Evolutionary conservation across 495 filamentous ascomycete genomes (phyloP).

Genomic region (Annulohypoxylon bovei): DNA sequence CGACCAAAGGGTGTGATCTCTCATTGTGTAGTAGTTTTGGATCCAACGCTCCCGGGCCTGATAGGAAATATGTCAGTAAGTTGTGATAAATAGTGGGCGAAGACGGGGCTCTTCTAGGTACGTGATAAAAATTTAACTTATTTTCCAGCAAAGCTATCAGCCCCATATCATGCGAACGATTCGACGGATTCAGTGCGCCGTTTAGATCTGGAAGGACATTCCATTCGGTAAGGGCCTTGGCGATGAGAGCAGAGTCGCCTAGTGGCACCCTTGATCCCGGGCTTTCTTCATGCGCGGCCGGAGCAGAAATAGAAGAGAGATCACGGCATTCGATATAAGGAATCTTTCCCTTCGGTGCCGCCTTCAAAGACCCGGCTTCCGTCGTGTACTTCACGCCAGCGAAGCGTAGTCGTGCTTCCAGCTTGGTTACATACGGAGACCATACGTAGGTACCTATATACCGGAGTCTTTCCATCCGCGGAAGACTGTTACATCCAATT

Average conservation of each 20-base stretch:
- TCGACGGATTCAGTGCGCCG: constrained; percentile 43
- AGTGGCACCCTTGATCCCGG: constrained; percentile 22
- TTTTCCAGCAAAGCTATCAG: constrained; percentile 68
- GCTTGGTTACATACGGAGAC: constrained; percentile 73
- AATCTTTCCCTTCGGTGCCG: constrained; percentile 67
- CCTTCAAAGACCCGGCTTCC: constrained; percentile 53
- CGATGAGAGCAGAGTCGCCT: constrained; percentile 66
- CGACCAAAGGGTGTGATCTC: constrained; percentile 57
- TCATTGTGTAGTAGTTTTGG: constrained; percentile 70
- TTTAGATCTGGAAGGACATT: constrained; percentile 62
- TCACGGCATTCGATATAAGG: constrained; percentile 60
- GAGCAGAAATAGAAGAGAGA: background rate
- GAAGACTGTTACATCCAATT: constrained; percentile 57
- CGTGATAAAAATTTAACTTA: constrained; percentile 61
- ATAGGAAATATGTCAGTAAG: background rate
- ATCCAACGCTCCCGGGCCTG: constrained; percentile 63
- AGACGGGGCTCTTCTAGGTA: background rate
- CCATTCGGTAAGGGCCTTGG: constrained; percentile 52
- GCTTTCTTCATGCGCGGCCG: background rate
- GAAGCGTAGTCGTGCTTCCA: constrained; percentile 70
- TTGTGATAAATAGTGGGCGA: background rate
- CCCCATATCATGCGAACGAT: constrained; percentile 60
- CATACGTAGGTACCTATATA: constrained; percentile 61
- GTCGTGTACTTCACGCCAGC: constrained; percentile 57
- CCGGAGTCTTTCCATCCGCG: constrained; percentile 58